Conservation (phyloP, 2,329 filamentous ascomycete species). For the Ilyonectria robusta region DNA sequence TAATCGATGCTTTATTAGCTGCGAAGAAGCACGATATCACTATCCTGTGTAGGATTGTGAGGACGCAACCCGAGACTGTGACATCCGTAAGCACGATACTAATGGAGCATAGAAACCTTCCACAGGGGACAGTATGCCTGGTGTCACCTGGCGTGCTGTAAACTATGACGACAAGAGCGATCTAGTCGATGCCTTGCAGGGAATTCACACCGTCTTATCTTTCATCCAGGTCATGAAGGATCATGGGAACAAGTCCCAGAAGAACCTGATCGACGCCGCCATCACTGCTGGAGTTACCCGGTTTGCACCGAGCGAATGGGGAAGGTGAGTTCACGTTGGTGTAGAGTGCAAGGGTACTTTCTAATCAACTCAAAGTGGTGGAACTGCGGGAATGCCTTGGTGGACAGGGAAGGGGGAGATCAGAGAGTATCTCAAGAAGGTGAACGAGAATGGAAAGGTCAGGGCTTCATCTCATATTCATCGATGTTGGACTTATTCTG, state of each 20-base stretch:
- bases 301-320: slow-evolving; percentile 73
- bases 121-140: slow-evolving; percentile 23
- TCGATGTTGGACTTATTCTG: no score
- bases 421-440: slow-evolving; percentile 62
- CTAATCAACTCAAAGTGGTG: background rate
- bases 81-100: background rate
- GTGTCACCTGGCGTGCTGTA: slow-evolving; percentile 57
- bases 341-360: background rate
- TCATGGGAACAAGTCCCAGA: slow-evolving; percentile 51
- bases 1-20: slow-evolving; percentile 64
- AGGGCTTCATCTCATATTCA: background rate
- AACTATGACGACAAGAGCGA: slow-evolving; percentile 56
- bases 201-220: slow-evolving; percentile 65
- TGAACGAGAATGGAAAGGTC: slow-evolving; percentile 63
- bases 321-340: slow-evolving; percentile 44
- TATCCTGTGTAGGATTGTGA: slow-evolving; percentile 62
- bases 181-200: slow-evolving; percentile 57
- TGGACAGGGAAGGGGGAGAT: slow-evolving; percentile 58
- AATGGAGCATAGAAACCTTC: background rate
- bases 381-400: no score
- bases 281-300: slow-evolving; percentile 70
- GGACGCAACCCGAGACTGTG: background rate
- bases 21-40: slow-evolving; percentile 65
- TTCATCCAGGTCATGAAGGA: slow-evolving; percentile 59
- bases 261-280: slow-evolving; percentile 67